Evolutionary conservation across 306 rosid species (phyloP).

Genomic region (Oemleria cerasiformis): DNA sequence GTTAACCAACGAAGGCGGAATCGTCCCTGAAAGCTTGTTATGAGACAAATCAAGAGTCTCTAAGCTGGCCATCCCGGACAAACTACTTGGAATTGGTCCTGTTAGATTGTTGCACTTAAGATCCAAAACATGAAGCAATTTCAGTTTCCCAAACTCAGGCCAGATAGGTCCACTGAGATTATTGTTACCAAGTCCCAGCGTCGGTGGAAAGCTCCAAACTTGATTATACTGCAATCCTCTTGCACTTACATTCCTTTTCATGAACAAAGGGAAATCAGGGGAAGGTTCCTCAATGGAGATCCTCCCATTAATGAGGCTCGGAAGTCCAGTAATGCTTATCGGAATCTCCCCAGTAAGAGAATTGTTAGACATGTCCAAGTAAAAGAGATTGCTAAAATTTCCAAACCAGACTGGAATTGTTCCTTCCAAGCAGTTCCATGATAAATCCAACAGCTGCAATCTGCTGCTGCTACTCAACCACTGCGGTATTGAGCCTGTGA

Average conservation of each 20-base stretch:
- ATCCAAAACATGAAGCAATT: conserved; percentile 41
- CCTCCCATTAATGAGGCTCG: conserved; percentile 24
- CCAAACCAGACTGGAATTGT: conserved; percentile 48
- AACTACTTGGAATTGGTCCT: conserved; percentile 36
- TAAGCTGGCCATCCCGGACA: conserved; percentile 40
- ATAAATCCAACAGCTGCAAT: conserved; percentile 48
- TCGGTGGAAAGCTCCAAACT: conserved; percentile 47
- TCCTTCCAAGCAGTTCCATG: conserved; percentile 50
- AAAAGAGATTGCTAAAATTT: conserved; percentile 33
- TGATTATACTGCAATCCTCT: conserved; percentile 50
- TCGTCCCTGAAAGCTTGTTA: conserved; percentile 42
- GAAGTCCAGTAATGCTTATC: conserved; percentile 26
- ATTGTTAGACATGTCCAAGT: conserved; percentile 63
- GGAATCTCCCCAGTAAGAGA: conserved; percentile 48
- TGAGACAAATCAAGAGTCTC: conserved; percentile 52
- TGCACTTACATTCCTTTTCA: conserved; percentile 33
- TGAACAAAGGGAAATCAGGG: conserved; percentile 43
- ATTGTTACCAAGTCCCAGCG: conserved; percentile 40
- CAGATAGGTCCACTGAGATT: conserved; percentile 40
- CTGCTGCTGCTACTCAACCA: conserved; percentile 40
- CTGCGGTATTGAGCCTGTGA: conserved; percentile 44
- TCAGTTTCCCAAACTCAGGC: conserved; percentile 51
- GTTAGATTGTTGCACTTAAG: conserved; percentile 38
- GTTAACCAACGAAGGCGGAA: conserved; percentile 31
- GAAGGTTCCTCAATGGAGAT: conserved; percentile 27